Percentiles rank a stretch among this genome's conserved stretches.
Evolutionary conservation across 1,139 yeast genomes (phyloP).

Genomic region (Pichia sp.): DNA sequence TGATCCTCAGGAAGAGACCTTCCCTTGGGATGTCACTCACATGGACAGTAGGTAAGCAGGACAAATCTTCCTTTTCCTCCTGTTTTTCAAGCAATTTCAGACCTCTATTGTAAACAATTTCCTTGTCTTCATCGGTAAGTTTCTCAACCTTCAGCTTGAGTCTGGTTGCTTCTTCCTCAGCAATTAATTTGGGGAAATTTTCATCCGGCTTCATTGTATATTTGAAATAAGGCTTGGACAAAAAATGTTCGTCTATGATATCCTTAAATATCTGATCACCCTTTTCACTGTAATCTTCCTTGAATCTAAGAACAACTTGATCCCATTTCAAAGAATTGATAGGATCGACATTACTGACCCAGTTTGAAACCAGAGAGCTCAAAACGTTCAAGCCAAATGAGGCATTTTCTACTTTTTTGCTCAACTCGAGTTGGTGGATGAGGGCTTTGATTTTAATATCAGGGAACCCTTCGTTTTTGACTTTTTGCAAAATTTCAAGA

Average conservation of each 20-base stretch:
- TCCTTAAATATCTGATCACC: slow-evolving; percentile 60
- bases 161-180: slow-evolving; percentile 53
- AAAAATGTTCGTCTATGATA: slow-evolving; percentile 50
- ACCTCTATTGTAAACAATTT: slow-evolving; percentile 59
- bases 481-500: slow-evolving; percentile 42
- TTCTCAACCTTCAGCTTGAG: slow-evolving; percentile 42
- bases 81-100: slow-evolving; percentile 58
- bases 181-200: slow-evolving; percentile 46
- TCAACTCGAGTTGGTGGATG: slow-evolving; percentile 79
- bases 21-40: slow-evolving; percentile 65
- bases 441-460: slow-evolving; percentile 72
- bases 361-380: slow-evolving; percentile 71
- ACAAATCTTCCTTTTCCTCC: slow-evolving; percentile 63
- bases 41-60: slow-evolving; percentile 74
- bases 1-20: slow-evolving; percentile 43
- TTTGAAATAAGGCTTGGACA: slow-evolving; percentile 54
- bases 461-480: slow-evolving; percentile 47
- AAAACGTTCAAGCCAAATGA: slow-evolving; percentile 83
- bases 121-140: slow-evolving; percentile 54
- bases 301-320: slow-evolving; percentile 53
- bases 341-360: slow-evolving; percentile 78
- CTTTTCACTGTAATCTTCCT: slow-evolving; percentile 48
- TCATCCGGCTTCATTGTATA: slow-evolving; percentile 75
- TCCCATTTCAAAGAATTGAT: slow-evolving; percentile 65
- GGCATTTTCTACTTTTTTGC: slow-evolving; percentile 82